phyloP scores from a whole-genome alignment of 257 asterid genomes.

The Nicotiana knightiana region DNA sequence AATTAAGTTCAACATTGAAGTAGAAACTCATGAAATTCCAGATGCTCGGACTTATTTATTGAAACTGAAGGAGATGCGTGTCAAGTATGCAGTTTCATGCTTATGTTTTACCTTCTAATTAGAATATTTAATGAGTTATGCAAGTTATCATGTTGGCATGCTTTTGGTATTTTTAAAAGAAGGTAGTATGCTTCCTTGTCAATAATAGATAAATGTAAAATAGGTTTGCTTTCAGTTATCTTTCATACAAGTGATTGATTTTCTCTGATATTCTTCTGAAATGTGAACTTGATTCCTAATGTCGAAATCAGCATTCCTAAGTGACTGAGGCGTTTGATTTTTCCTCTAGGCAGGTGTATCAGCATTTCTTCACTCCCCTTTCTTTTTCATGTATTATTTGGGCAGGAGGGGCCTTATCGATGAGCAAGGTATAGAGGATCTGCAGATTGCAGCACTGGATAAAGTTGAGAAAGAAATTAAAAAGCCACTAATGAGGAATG shows the following conservation, averaged over 20 bases:
- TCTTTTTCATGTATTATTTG: constrained; percentile 11
- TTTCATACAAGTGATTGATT: neutral
- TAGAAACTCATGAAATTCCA: constrained; percentile 71
- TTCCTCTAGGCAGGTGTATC: neutral
- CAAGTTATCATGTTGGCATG: neutral
- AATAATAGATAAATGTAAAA: too few species aligned
- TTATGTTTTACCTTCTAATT: neutral
- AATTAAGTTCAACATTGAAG: constrained; percentile 69
- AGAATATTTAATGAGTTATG: neutral
- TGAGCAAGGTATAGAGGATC: constrained; percentile 71
- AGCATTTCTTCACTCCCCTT: neutral
- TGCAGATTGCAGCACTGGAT: constrained; percentile 86
- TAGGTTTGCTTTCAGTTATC: neutral
- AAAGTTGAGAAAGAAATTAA: constrained; percentile 82
- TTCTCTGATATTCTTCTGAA: neutral
- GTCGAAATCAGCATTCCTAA: neutral
- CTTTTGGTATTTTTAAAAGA: neutral
- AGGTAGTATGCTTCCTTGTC: neutral
- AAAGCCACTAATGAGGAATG: constrained; percentile 85
- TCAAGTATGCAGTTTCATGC: constrained; percentile 55
- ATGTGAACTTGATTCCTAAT: neutral
- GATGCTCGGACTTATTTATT: constrained; percentile 84
- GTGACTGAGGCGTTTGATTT: neutral
- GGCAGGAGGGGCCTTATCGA: constrained; percentile 81
- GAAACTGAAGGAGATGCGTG: constrained; percentile 72